Evolutionary conservation across 164 flowering plant genomes (phyloP).

Genomic region (Umbilicus rupestris): DNA sequence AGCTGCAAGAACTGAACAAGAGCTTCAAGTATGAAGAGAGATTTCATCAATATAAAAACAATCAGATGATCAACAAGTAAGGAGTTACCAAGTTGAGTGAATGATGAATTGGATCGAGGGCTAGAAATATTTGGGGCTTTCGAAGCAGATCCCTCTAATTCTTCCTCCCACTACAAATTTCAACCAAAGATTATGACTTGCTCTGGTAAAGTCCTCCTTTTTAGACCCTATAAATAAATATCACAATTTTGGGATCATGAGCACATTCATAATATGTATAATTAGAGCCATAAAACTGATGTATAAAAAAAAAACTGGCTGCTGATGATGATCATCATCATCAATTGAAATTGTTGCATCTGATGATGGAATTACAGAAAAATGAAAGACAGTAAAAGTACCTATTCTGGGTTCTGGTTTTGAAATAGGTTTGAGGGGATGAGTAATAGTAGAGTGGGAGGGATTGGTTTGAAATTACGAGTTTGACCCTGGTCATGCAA

Average conservation of each 20-base stretch:
- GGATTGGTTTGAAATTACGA: background rate
- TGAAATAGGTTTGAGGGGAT: background rate
- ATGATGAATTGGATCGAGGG: background rate
- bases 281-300: too few relatives aligned
- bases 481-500: slow-evolving; percentile 1
- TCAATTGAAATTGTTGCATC: too few relatives aligned
- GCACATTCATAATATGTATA: background rate
- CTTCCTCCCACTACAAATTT: background rate
- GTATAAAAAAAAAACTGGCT: too few relatives aligned
- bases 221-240: background rate
- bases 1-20: background rate
- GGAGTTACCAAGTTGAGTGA: background rate
- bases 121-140: slow-evolving; percentile 4
- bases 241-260: background rate
- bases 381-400: background rate
- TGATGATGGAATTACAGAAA: background rate
- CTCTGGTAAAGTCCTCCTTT: background rate
- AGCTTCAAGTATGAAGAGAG: background rate
- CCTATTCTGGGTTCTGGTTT: background rate
- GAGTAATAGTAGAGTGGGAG: background rate
- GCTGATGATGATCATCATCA: too few relatives aligned
- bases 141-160: background rate
- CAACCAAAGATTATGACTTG: slow-evolving; percentile 2
- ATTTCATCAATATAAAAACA: background rate
- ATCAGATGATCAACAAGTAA: background rate